Conservation (phyloP, 306 rosid genomes). For the Herpetospermum pedunculosum region DNA sequence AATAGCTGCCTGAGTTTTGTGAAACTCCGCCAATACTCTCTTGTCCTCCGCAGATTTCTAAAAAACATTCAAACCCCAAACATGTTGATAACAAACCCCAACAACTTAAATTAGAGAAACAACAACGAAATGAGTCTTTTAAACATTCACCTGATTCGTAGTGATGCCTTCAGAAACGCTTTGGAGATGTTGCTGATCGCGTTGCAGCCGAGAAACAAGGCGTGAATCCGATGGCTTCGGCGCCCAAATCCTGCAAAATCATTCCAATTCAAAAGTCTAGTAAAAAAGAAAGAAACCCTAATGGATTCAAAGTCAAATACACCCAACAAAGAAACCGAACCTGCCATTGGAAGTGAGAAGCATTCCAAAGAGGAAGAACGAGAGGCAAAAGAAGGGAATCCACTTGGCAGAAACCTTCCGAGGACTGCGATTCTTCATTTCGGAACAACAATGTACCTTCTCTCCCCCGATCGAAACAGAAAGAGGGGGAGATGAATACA, state of each 20-base stretch:
- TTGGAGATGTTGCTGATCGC: background rate
- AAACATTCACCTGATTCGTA: background rate
- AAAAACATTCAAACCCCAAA: conserved; percentile 4
- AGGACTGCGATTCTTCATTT: background rate
- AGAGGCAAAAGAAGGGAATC: background rate
- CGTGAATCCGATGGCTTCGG: background rate
- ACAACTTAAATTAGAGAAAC: too few relatives aligned
- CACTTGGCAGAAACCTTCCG: background rate
- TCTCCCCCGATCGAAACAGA: background rate
- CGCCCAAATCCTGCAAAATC: background rate
- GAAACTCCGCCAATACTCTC: conserved; percentile 48
- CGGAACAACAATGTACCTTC: background rate
- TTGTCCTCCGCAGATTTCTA: conserved; percentile 41
- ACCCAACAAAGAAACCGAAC: background rate
- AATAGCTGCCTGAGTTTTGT: conserved; percentile 75
- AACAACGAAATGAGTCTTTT: background rate
- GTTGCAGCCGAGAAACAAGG: background rate
- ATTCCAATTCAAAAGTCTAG: background rate
- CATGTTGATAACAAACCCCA: background rate
- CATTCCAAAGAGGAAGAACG: background rate
- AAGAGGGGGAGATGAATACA: background rate
- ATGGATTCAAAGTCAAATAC: background rate
- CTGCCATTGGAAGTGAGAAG: conserved; percentile 6
- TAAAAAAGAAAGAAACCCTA: background rate
- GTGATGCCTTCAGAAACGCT: background rate